Base-by-base conservation (phyloP, 306 rosid species). In the Pyrus communis region DNA sequence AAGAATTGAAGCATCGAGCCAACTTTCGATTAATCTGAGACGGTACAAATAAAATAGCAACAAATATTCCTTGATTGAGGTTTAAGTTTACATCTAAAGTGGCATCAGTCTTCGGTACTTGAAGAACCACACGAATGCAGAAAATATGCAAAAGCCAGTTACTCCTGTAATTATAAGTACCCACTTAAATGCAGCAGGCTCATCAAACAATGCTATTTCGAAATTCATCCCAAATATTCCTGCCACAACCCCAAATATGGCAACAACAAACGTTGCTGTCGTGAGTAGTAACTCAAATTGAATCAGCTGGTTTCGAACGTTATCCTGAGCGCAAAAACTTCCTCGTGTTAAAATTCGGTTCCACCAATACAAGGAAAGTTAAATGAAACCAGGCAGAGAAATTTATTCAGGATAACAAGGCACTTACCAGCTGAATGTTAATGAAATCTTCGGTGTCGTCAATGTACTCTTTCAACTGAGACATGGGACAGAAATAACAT, bases 361-460 rank as follows among this genome's bases (percentile, higher is more conserved):
- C 27, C 18, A 21, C n/a, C 17, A 21, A 28, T 67, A 67, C 33
- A 45, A 27, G 14, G 9, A 31, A 31, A 72, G 19, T 42, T 68
- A 17, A 27, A 65, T 42, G 30, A n/a, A 43, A 35, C 21, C 66
- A 23, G 7, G 38, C 38, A 33, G 38, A 6, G 38, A 33, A 33
- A 33, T 33, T 33, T 6, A 33, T 33, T 33, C 38, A 33, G 38
- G 38, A 33, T 33, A 33, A 33, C 2, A 4, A n/a, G 30, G 42
- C n/a, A 35, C 86, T 70, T 79, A 96, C 98, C 96, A 96, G 87
- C 83, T 96, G 99, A 80, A 96, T 91, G 92, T 96, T 96, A 78
- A 96, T 96, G 87, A 96, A 96, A 88, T 91, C 98, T 87, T 96
- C 99, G 1, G 99, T 96, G 80, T 96, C 99, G 57, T 92, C 99